Evolutionary conservation across 2,329 filamentous ascomycete species (phyloP), one percentile per base, ranked within the genome.

Genomic region (Arachnopeziza araneosa): DNA sequence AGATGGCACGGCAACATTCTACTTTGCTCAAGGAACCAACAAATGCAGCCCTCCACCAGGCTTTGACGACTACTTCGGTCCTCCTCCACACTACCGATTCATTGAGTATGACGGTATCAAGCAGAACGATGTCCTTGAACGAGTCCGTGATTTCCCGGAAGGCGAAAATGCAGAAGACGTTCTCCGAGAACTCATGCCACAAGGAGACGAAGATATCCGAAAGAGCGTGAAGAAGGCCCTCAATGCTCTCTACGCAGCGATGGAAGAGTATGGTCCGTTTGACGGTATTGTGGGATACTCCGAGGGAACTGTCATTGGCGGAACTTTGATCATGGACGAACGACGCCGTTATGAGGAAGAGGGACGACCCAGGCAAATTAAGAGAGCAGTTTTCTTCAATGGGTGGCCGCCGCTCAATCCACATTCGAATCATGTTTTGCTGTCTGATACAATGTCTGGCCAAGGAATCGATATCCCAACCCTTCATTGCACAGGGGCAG

Each of bases 201-300:
- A 44, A 44, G 36, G 36, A 44, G 64, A 57, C 14, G 60, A 59
- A 17, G 64, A 59, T 5, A 48, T 61, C 52, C 50, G 6, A 64
- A 65, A 66, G 22, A 69, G 67, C 24, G 65, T 64, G 23, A 60
- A 65, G 50, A 57, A 61, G 1, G 67, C 67, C 1, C 32, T 78
- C 52, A 68, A 75, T 2, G 68, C 72, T 54, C 58, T 78, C 0
- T 71, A 78, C 64, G 68, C 77, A 10, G 75, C 79, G 6, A 74
- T 84, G 64, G 75, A 80, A 19, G 73, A 78, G 44, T 70, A 75
- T 2, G 75, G 76, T 0, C 75, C 76, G 1, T 77, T 83, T 59
- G 78, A 81, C 60, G 83, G 80, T 2, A 79, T 86, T 52, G 76
- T 86, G 21, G 83, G 83, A 1, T 86, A 85, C 66, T 85, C 82